Percentiles rank a stretch among this genome's conserved stretches.
phyloP scores from a whole-genome alignment of 495 filamentous ascomycete genomes.

The Aspergillus baeticus region DNA sequence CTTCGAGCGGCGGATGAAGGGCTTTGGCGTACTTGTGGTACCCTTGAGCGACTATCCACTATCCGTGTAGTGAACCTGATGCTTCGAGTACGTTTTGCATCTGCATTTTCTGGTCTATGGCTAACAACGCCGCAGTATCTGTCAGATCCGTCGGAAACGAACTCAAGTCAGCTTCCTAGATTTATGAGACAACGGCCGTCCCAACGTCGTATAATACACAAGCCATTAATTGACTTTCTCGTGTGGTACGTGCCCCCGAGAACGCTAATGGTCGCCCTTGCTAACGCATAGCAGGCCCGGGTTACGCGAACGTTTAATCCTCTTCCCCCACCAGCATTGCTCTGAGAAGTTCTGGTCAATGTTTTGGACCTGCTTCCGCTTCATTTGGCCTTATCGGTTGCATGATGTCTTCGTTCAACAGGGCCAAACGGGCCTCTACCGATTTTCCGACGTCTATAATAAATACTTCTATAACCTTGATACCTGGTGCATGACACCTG shows the following conservation, averaged over 20 bases:
- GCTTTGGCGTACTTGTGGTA: conserved; percentile 12
- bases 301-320: conserved; percentile 13
- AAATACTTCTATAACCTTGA: conserved; percentile 16
- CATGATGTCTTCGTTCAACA: conserved; percentile 9
- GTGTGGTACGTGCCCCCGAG: conserved; percentile 10
- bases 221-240: conserved; percentile 16
- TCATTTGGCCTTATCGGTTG: conserved; percentile 12
- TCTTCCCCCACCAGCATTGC: conserved; percentile 16
- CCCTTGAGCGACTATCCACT: conserved; percentile 6
- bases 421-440: conserved; percentile 8
- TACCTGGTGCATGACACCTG: conserved; percentile 13
- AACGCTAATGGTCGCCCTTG: neutral
- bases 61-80: conserved; percentile 16
- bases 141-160: conserved; percentile 11
- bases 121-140: conserved; percentile 5
- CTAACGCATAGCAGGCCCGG: conserved; percentile 9
- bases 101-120: neutral
- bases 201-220: conserved; percentile 15
- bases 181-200: conserved; percentile 18
- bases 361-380: conserved; percentile 16
- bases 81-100: conserved; percentile 11
- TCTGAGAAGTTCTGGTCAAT: conserved; percentile 17
- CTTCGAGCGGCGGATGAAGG: conserved; percentile 13
- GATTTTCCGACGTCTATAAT: conserved; percentile 9
- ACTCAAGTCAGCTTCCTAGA: conserved; percentile 1